These are phyloP conservation scores for Trichophyton benhamiae DNA, from an alignment of 2,329 filamentous ascomycete genomes.

Conservation along the genomic window DNA sequence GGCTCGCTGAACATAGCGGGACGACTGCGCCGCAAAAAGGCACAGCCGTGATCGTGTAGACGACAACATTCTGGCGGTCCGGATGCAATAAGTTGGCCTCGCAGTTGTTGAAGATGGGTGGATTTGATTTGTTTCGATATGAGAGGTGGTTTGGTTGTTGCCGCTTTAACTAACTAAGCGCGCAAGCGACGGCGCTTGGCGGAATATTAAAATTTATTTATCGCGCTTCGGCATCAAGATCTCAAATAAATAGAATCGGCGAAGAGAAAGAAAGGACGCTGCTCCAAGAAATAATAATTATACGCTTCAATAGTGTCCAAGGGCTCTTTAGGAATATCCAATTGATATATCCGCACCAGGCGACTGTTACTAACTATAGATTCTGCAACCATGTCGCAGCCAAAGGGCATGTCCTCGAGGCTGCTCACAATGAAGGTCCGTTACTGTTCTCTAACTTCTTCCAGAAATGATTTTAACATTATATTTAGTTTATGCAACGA, in stretches of 20 bases:
- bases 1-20: constrained; percentile 23
- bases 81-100: constrained; percentile 11
- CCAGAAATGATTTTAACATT: neutral
- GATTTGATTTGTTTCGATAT: neutral
- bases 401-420: constrained; percentile 64
- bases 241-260: neutral
- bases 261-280: neutral
- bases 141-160: neutral
- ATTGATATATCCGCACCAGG: neutral
- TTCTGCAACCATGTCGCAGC: constrained; percentile 10
- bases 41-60: constrained; percentile 35
- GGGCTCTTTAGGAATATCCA: neutral
- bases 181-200: neutral
- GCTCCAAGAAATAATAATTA: neutral
- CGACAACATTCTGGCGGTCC: constrained; percentile 32
- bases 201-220: neutral
- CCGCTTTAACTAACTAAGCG: neutral
- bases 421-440: constrained; percentile 74
- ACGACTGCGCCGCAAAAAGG: constrained; percentile 30
- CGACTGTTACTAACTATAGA: neutral
- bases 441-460: neutral
- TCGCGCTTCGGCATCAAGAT: neutral
- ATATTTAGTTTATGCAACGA: constrained; percentile 70
- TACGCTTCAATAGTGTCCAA: neutral
- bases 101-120: constrained; percentile 7